These are phyloP conservation scores for Claviceps cyperi DNA, from an alignment of 2,329 filamentous ascomycete species.

Conservation along the genomic window DNA sequence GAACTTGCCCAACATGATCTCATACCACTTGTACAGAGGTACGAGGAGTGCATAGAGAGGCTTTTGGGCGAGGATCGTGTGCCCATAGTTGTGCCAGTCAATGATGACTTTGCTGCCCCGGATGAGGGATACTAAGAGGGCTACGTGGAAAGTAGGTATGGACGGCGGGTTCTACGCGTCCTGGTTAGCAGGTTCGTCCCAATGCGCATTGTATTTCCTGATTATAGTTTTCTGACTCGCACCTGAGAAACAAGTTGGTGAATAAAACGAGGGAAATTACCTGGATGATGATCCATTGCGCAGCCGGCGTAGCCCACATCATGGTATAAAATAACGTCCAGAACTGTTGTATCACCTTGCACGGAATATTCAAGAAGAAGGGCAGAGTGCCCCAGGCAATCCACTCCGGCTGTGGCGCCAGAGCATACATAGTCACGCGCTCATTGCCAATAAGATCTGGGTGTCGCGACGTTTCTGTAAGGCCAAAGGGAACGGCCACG, in stretches of 20 bases:
- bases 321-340: slow-evolving; percentile 56
- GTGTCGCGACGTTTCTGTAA: slow-evolving; percentile 60
- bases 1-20: slow-evolving; percentile 52
- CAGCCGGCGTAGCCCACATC: slow-evolving; percentile 57
- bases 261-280: slow-evolving; percentile 21
- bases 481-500: neutral
- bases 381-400: slow-evolving; percentile 56
- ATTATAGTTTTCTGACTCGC: too few species aligned
- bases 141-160: slow-evolving; percentile 75
- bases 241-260: neutral
- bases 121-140: slow-evolving; percentile 55
- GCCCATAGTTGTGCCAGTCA: slow-evolving; percentile 99
- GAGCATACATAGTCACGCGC: slow-evolving; percentile 54
- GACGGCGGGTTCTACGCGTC: slow-evolving; percentile 69
- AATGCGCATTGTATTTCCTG: too few species aligned
- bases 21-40: slow-evolving; percentile 60
- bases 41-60: slow-evolving; percentile 60
- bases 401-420: slow-evolving; percentile 51
- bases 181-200: neutral
- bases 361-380: slow-evolving; percentile 63
- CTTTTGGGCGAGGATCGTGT: slow-evolving; percentile 67
- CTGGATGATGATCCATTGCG: slow-evolving; percentile 76
- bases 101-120: slow-evolving; percentile 74
- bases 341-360: slow-evolving; percentile 78
- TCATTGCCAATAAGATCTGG: slow-evolving; percentile 58